A percentile compares a stretch with the other conserved stretches of the same genome.
Evolutionary conservation across 352 stramenopile genomes (phyloP).

Genomic region (Phytophthora aleatoria): DNA sequence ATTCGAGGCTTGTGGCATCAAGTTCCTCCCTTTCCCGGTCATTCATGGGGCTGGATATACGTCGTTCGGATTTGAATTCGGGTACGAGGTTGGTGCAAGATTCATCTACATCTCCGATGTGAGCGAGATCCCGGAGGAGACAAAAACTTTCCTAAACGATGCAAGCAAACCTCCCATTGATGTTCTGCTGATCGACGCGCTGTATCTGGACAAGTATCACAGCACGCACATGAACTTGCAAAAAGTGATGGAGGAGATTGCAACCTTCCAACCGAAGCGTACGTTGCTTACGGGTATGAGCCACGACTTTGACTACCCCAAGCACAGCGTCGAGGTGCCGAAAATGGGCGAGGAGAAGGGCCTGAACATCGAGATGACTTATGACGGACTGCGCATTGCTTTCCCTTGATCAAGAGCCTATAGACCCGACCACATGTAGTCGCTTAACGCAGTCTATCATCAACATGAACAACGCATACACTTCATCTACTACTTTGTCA

Average conservation of each 20-base stretch:
- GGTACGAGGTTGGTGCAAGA: conserved; percentile 58
- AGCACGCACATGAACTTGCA: conserved; percentile 87
- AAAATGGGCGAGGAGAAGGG: conserved; percentile 58
- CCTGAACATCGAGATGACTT: conserved; percentile 81
- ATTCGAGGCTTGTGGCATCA: conserved; percentile 55
- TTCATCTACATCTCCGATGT: conserved; percentile 92
- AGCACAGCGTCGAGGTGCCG: conserved; percentile 47
- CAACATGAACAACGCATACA: background rate
- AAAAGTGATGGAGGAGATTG: conserved; percentile 70
- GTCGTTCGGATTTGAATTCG: conserved; percentile 85
- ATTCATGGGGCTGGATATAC: conserved; percentile 82
- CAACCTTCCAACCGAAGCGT: conserved; percentile 61
- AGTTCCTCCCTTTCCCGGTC: conserved; percentile 76
- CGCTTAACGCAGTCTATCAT: background rate
- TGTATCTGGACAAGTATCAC: conserved; percentile 79
- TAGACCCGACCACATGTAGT: conserved; percentile 3
- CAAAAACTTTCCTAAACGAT: conserved; percentile 63
- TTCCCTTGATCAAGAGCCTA: conserved; percentile 39
- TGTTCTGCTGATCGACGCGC: conserved; percentile 81
- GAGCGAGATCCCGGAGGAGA: conserved; percentile 72
- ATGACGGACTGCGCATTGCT: conserved; percentile 68
- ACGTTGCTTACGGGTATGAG: conserved; percentile 88
- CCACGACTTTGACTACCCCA: conserved; percentile 83
- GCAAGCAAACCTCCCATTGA: conserved; percentile 61
- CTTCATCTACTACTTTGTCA: background rate